phyloP scores from a whole-genome alignment of 2,329 filamentous ascomycete species.

The Xylariaceae sp. region DNA sequence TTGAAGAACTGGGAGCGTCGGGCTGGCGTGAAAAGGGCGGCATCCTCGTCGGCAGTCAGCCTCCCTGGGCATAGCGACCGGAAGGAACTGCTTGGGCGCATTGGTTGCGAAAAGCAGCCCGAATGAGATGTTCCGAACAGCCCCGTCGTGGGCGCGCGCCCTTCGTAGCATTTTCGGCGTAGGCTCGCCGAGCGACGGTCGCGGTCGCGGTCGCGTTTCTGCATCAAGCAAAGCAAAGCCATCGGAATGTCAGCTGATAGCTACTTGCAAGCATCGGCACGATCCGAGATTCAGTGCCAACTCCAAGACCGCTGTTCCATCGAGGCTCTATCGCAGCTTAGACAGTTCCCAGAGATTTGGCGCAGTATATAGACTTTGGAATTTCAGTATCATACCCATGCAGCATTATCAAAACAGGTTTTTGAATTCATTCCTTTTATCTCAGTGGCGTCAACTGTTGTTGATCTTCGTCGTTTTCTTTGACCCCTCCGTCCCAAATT shows the following conservation, averaged over 20 bases:
- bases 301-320: constrained; percentile 2
- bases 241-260: neutral
- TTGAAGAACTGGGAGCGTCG: constrained; percentile 59
- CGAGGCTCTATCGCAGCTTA: neutral
- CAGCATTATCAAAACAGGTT: constrained; percentile 4
- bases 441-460: neutral
- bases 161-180: constrained; percentile 9
- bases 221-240: constrained; percentile 1
- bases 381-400: constrained; percentile 30
- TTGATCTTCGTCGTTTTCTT: neutral
- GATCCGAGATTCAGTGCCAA: neutral
- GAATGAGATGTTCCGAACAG: constrained; percentile 35
- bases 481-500: neutral
- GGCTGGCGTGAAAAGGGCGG: constrained; percentile 48
- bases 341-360: constrained; percentile 12
- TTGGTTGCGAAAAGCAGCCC: constrained; percentile 75
- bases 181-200: neutral
- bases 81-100: constrained; percentile 75
- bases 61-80: constrained; percentile 67
- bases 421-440: neutral
- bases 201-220: neutral
- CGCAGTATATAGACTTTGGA: constrained; percentile 29
- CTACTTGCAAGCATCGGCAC: neutral
- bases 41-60: constrained; percentile 55
- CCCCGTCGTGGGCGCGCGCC: neutral